These are phyloP conservation scores for Chytriomyces confervae DNA, from an alignment of 192 early-diverging fungal species.

Conservation along the genomic window DNA sequence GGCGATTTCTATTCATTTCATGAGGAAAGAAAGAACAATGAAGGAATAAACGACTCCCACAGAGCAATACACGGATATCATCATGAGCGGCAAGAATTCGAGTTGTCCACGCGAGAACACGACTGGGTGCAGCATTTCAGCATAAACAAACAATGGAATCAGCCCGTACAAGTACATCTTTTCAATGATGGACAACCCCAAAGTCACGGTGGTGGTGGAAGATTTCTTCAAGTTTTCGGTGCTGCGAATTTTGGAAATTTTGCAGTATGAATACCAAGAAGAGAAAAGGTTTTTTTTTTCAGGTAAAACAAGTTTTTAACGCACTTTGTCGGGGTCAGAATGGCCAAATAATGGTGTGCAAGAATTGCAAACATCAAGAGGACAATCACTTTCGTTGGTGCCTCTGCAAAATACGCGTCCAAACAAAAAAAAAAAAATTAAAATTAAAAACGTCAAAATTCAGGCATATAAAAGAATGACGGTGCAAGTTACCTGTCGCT, in stretches of 20 bases:
- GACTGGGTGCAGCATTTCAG: slow-evolving; percentile 58
- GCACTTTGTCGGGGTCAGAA: slow-evolving; percentile 28
- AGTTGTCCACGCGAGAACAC: slow-evolving; percentile 58
- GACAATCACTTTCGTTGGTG: slow-evolving; percentile 54
- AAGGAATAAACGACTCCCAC: slow-evolving; percentile 74
- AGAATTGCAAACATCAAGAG: slow-evolving; percentile 50
- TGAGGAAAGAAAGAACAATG: neutral
- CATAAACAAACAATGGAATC: slow-evolving; percentile 60
- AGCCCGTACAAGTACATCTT: slow-evolving; percentile 64
- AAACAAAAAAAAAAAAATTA: slow-evolving; percentile 10
- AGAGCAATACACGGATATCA: slow-evolving; percentile 77
- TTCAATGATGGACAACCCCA: slow-evolving; percentile 45
- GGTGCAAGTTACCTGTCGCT: slow-evolving; percentile 57
- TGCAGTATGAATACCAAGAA: neutral
- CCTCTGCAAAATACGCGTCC: slow-evolving; percentile 44
- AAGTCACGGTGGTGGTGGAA: too few species aligned
- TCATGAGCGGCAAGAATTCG: slow-evolving; percentile 82
- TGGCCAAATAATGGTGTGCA: slow-evolving; percentile 37
- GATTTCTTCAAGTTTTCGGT: too few species aligned
- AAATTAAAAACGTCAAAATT: too few species aligned
- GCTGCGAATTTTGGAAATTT: too few species aligned
- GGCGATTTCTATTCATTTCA: neutral
- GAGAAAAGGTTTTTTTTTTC: neutral
- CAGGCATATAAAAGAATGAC: neutral
- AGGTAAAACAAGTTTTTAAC: slow-evolving; percentile 37